A percentile compares a stretch with the other conserved stretches of the same genome.
Conservation (phyloP, 176 grass and related monocot genomes). For the Avena sativa region DNA sequence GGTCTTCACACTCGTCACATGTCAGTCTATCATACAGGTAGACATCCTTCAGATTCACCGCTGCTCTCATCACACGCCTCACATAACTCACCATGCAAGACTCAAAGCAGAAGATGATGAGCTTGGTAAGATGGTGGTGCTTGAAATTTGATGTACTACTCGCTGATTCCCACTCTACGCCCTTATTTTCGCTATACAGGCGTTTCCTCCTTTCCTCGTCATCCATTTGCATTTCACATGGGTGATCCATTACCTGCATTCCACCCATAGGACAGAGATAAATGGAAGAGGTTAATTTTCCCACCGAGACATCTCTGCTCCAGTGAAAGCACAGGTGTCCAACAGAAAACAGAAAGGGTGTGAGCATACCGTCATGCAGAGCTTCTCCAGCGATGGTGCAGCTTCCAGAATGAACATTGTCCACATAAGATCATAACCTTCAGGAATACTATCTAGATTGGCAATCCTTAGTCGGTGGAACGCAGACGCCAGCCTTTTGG, state of each 20-base stretch:
- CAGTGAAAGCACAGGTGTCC: not conserved
- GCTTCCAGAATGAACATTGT: conserved; percentile 4
- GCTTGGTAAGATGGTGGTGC: not conserved
- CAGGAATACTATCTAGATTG: not conserved
- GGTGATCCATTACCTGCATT: not conserved
- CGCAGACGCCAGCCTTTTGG: not conserved
- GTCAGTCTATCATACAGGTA: not conserved
- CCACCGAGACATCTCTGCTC: not conserved
- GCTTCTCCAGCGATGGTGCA: not conserved
- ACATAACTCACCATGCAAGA: not conserved
- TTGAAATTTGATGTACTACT: not conserved
- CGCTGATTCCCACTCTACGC: not conserved
- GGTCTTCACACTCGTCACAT: not conserved
- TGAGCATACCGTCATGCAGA: not conserved
- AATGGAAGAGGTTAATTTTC: not conserved
- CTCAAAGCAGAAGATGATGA: not conserved
- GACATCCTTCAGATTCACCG: not conserved
- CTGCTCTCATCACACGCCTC: not conserved
- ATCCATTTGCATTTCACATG: not conserved
- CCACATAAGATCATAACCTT: conserved; percentile 18
- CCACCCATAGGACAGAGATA: not conserved
- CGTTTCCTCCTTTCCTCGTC: not conserved
- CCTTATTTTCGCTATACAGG: not conserved
- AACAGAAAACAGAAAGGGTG: not conserved
- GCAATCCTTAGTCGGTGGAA: not conserved